phyloP scores from a whole-genome alignment of 108 stramenopile genomes.

The Conticribra guillardii region DNA sequence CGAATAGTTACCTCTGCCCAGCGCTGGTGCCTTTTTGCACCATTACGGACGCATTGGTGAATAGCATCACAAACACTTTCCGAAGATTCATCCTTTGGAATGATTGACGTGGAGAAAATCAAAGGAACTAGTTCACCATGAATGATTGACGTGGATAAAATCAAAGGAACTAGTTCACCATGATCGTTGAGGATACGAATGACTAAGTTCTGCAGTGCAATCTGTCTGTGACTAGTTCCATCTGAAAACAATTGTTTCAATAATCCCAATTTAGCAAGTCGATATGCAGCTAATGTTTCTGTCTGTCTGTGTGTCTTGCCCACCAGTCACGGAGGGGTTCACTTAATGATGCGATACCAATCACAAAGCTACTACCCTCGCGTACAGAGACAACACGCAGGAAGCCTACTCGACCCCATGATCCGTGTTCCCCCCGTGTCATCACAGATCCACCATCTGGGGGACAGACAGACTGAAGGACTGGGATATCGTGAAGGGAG shows the following conservation, averaged over 20 bases:
- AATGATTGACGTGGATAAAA: constrained; percentile 31
- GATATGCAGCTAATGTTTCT: no score
- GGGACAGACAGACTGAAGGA: no score
- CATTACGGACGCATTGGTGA: neutral
- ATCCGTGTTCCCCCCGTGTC: no score
- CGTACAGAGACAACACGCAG: no score
- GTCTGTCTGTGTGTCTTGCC: no score
- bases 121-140: constrained; percentile 22
- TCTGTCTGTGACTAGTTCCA: constrained; percentile 23
- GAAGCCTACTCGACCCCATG: no score
- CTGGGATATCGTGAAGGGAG: no score
- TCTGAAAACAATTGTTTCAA: constrained; percentile 31
- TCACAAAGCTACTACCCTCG: no score
- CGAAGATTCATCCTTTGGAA: constrained; percentile 19
- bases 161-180: constrained; percentile 20
- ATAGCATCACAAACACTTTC: constrained; percentile 23
- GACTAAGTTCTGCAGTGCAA: constrained; percentile 15
- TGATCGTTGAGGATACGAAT: constrained; percentile 21
- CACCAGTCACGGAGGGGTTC: no score
- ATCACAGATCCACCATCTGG: no score
- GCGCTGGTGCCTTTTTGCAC: no score
- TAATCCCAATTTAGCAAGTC: constrained; percentile 1
- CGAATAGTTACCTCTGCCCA: neutral
- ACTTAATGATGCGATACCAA: no score
- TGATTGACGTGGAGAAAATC: constrained; percentile 26